Conservation (phyloP, 371 early-diverging fungal genomes). For the Mucor mucedo region DNA sequence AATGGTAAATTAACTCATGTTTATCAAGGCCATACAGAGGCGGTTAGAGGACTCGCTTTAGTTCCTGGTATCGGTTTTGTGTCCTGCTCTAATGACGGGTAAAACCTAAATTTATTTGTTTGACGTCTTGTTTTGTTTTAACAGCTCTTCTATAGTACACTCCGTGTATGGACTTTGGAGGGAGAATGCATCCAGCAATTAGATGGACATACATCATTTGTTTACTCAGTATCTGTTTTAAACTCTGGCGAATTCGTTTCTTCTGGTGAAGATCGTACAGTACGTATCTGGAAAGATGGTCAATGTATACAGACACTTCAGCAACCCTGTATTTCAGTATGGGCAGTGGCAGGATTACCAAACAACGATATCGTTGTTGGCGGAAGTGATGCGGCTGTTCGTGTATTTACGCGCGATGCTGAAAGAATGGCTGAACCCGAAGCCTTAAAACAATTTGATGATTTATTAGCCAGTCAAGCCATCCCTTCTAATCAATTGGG, state of each 20-base stretch:
- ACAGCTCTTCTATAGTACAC: conserved; percentile 48
- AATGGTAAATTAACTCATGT: conserved; percentile 71
- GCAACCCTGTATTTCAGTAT: conserved; percentile 91
- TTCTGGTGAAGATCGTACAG: conserved; percentile 92
- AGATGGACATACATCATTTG: conserved; percentile 91
- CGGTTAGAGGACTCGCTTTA: conserved; percentile 81
- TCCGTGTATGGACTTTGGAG: conserved; percentile 81
- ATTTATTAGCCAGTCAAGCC: conserved; percentile 71
- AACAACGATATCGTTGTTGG: conserved; percentile 92
- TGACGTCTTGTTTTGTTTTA: neutral
- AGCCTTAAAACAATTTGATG: conserved; percentile 66
- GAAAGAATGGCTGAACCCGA: conserved; percentile 70
- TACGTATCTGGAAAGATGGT: conserved; percentile 85
- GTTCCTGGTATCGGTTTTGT: conserved; percentile 74
- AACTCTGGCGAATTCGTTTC: conserved; percentile 85
- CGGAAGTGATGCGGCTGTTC: conserved; percentile 82
- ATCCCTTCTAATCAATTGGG: conserved; percentile 88
- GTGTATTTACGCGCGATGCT: conserved; percentile 75
- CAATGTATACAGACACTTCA: conserved; percentile 80
- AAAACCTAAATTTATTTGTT: conserved; percentile 8
- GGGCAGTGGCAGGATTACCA: conserved; percentile 80
- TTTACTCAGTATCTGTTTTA: conserved; percentile 80
- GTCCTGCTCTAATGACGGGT: conserved; percentile 92
- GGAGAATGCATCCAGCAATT: conserved; percentile 82
- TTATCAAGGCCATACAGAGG: conserved; percentile 89